phyloP scores from a whole-genome alignment of 257 asterid genomes.

The Craterostigma plantagineum region DNA sequence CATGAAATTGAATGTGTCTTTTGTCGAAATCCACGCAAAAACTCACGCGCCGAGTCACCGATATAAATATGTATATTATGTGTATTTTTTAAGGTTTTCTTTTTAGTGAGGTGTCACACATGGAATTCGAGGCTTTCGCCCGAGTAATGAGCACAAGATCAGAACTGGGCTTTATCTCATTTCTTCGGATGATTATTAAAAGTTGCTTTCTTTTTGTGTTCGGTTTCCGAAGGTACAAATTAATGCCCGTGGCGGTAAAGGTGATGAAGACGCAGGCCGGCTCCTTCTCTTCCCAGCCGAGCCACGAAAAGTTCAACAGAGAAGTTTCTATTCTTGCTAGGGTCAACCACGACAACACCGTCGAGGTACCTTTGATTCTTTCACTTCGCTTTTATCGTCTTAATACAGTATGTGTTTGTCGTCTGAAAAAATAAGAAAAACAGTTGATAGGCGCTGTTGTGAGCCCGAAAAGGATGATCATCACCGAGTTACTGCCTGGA shows the following conservation, averaged over 20 bases:
- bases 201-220: conserved; percentile 3
- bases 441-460: conserved; percentile 41
- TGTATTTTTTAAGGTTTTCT: too few relatives aligned
- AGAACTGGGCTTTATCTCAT: neutral
- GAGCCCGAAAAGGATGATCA: conserved; percentile 35
- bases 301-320: conserved; percentile 23
- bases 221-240: conserved; percentile 26
- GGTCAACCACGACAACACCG: conserved; percentile 39
- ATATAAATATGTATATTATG: too few relatives aligned
- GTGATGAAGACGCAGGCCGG: conserved; percentile 19
- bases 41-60: too few relatives aligned
- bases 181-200: too few relatives aligned
- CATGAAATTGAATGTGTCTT: too few relatives aligned
- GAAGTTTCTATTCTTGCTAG: conserved; percentile 40
- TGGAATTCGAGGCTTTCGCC: neutral
- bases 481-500: conserved; percentile 49
- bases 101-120: too few relatives aligned
- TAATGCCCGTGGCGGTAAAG: conserved; percentile 37
- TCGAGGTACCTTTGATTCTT: conserved; percentile 23
- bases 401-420: too few relatives aligned
- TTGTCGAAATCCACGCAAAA: too few relatives aligned
- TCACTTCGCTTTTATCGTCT: neutral
- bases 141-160: neutral
- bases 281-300: conserved; percentile 17
- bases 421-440: too few relatives aligned